Conservation (phyloP, 73 alveolate genomes). For the Stentor coeruleus region DNA sequence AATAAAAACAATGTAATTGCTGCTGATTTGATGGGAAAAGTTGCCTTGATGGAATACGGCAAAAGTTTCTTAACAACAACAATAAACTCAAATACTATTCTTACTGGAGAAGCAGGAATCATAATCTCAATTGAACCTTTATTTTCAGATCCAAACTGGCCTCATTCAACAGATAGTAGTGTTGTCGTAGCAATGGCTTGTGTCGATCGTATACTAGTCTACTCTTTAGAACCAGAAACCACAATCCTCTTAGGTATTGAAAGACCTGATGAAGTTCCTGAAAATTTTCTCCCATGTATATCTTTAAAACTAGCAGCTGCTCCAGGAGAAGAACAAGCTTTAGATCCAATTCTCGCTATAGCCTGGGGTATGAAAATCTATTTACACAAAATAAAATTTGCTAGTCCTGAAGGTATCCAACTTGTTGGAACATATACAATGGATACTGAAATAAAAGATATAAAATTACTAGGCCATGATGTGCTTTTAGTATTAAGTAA, state of each 20-base stretch:
- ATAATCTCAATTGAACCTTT: background rate
- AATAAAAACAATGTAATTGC: background rate
- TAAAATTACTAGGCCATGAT: background rate
- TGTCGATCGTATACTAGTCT: background rate
- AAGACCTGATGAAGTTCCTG: slow-evolving; percentile 12
- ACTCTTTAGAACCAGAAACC: slow-evolving; percentile 23
- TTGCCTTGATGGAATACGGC: background rate
- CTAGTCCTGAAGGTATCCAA: slow-evolving; percentile 20
- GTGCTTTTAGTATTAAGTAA: background rate
- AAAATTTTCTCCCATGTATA: slow-evolving; percentile 1
- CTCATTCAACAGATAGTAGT: slow-evolving; percentile 10
- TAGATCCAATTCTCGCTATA: slow-evolving; percentile 22
- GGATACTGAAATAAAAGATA: slow-evolving; percentile 10
- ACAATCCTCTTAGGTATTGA: background rate
- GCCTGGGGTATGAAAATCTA: slow-evolving; percentile 18
- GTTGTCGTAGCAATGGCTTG: slow-evolving; percentile 23
- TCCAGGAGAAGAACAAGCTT: slow-evolving; percentile 17
- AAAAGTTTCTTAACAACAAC: background rate
- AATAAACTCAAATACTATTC: background rate
- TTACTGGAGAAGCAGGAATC: slow-evolving; percentile 1
- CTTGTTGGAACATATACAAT: background rate
- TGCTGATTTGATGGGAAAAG: slow-evolving; percentile 22
- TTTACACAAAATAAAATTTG: background rate
- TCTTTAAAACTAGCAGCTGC: background rate
- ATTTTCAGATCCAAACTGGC: background rate